A percentile compares a stretch with the other conserved stretches of the same genome.
These are phyloP conservation scores for Hymenoscyphus linearis DNA, from an alignment of 2,329 filamentous ascomycete species.

Conservation along the genomic window DNA sequence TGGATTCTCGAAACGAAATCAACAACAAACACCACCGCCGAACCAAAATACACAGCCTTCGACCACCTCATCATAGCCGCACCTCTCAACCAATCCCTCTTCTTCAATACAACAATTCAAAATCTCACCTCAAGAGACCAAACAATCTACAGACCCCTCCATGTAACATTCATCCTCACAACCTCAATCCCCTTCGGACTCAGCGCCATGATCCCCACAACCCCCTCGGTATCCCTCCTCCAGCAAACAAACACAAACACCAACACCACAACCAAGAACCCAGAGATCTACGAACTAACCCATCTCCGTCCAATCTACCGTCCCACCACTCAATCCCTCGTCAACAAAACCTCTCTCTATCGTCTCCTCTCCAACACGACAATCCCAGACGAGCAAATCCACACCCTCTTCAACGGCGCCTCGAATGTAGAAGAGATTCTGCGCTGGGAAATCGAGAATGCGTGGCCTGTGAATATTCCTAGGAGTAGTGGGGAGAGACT, in stretches of 20 bases:
- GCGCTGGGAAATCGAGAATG: conserved; percentile 11
- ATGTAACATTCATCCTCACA: conserved; percentile 12
- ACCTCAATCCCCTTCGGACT: background rate
- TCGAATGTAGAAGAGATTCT: background rate
- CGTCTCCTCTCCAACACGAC: conserved; percentile 8
- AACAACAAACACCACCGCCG: background rate
- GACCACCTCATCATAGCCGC: conserved; percentile 16
- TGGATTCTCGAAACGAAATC: conserved; percentile 7
- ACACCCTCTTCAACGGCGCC: background rate
- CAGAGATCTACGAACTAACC: conserved; percentile 13
- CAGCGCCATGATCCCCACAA: no score
- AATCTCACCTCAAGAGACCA: background rate
- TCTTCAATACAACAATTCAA: background rate
- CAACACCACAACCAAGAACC: background rate
- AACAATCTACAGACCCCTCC: conserved; percentile 8
- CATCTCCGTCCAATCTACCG: conserved; percentile 9
- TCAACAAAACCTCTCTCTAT: conserved; percentile 9
- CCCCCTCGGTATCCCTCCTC: conserved; percentile 6
- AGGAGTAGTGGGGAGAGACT: background rate
- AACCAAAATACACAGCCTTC: conserved; percentile 3
- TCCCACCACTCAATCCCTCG: background rate
- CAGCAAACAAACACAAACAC: background rate
- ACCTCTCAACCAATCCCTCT: conserved; percentile 6
- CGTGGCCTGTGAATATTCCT: conserved; percentile 14
- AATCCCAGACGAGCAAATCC: background rate